Percentiles rank a stretch among this genome's conserved stretches.
These are phyloP conservation scores for Teratosphaeria gauchensis DNA, from an alignment of 2,329 filamentous ascomycete species.

Conservation along the genomic window DNA sequence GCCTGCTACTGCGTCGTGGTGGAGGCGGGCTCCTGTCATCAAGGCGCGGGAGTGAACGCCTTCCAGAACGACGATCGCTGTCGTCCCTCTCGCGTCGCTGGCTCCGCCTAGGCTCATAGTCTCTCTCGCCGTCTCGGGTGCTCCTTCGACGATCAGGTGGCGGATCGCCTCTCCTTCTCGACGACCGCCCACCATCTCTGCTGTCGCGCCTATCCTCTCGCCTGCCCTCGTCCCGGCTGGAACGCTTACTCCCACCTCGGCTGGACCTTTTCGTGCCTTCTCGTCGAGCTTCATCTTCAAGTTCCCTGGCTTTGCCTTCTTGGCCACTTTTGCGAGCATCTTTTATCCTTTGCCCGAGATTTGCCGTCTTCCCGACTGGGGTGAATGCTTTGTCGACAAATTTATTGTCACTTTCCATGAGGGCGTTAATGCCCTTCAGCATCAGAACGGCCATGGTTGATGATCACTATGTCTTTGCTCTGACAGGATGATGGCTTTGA, in stretches of 20 bases:
- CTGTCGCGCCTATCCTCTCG: neutral
- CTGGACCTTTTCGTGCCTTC: neutral
- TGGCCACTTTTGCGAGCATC: neutral
- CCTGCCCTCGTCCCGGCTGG: neutral
- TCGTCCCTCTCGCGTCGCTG: neutral
- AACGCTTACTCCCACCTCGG: neutral
- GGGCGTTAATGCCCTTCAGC: neutral
- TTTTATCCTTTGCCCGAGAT: neutral
- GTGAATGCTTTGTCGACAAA: neutral
- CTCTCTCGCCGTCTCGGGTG: neutral
- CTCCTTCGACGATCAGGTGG: neutral
- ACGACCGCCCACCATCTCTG: neutral
- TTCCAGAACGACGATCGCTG: neutral
- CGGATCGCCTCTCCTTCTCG: neutral
- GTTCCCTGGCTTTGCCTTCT: neutral
- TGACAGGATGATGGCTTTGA: neutral
- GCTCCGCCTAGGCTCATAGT: neutral
- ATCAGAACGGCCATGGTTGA: neutral
- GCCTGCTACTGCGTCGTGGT: neutral
- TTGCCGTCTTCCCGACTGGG: neutral
- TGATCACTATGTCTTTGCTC: neutral
- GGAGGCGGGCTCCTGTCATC: neutral
- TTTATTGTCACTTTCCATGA: neutral
- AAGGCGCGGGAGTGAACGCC: neutral
- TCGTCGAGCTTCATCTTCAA: neutral